Percentiles rank a stretch among this genome's conserved stretches.
These are phyloP conservation scores for Cladosporium sphaerospermum DNA, from an alignment of 2,329 filamentous ascomycete genomes.

Conservation along the genomic window DNA sequence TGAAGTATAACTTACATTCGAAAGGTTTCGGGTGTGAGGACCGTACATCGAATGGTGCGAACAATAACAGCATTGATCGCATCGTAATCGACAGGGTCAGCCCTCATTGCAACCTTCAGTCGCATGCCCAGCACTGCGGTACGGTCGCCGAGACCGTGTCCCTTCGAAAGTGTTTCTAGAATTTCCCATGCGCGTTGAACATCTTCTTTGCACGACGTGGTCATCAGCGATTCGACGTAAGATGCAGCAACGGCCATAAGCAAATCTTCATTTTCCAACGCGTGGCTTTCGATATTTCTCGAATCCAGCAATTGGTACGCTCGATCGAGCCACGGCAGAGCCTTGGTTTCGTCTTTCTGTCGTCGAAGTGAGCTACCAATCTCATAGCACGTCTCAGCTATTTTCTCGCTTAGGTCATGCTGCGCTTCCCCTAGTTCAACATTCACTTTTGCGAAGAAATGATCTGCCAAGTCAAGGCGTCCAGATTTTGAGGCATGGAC, in stretches of 20 bases:
- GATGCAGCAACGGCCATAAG: slow-evolving; percentile 60
- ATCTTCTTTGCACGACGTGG: slow-evolving; percentile 39
- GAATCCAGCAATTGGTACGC: slow-evolving; percentile 54
- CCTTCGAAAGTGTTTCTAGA: slow-evolving; percentile 56
- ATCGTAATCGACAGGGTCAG: slow-evolving; percentile 30
- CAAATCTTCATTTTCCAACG: slow-evolving; percentile 57
- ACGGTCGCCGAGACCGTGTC: slow-evolving; percentile 52
- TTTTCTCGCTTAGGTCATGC: slow-evolving; percentile 48
- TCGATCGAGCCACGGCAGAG: slow-evolving; percentile 67
- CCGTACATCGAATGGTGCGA: slow-evolving; percentile 54
- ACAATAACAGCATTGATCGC: slow-evolving; percentile 48
- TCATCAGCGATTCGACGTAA: slow-evolving; percentile 23
- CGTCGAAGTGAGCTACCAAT: slow-evolving; percentile 59
- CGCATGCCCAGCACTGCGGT: slow-evolving; percentile 61
- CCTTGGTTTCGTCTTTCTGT: slow-evolving; percentile 48
- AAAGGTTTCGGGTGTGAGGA: slow-evolving; percentile 58
- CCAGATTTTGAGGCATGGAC: slow-evolving; percentile 70
- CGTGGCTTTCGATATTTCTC: slow-evolving; percentile 41
- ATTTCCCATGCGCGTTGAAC: slow-evolving; percentile 51
- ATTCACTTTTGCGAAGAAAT: slow-evolving; percentile 61
- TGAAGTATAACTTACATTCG: slow-evolving; percentile 40
- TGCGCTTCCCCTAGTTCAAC: slow-evolving; percentile 39
- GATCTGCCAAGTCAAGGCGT: slow-evolving; percentile 68
- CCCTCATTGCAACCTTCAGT: slow-evolving; percentile 58
- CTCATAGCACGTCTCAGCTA: slow-evolving; percentile 64